These are phyloP conservation scores for Colletotrichum endophyticum DNA, from an alignment of 2,329 filamentous ascomycete genomes.

Conservation along the genomic window DNA sequence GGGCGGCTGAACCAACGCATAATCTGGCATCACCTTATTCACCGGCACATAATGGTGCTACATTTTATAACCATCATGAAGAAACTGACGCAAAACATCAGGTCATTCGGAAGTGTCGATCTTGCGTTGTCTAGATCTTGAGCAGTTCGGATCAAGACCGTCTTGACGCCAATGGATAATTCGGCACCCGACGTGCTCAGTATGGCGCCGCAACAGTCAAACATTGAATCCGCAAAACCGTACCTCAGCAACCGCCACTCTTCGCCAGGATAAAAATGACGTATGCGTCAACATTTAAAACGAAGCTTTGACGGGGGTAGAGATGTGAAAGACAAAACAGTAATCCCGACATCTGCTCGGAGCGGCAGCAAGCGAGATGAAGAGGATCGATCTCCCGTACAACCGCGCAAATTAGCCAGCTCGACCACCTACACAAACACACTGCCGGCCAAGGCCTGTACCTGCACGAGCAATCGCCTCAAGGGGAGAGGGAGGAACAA, in stretches of 20 bases:
- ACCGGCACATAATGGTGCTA: background rate
- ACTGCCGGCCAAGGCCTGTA: background rate
- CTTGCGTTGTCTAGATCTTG: background rate
- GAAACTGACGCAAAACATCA: background rate
- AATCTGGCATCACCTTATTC: background rate
- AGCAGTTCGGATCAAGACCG: background rate
- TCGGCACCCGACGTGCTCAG: background rate
- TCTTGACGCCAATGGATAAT: background rate
- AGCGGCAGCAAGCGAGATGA: background rate
- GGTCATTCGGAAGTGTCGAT: background rate
- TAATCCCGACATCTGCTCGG: background rate
- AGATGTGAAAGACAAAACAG: background rate
- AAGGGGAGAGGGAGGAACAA: too few relatives aligned
- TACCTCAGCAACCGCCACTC: background rate
- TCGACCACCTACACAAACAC: background rate
- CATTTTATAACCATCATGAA: background rate
- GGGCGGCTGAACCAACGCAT: background rate
- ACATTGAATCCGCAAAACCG: background rate
- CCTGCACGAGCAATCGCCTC: background rate
- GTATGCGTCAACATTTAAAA: background rate
- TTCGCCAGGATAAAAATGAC: background rate
- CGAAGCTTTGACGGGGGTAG: background rate
- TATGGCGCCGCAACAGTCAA: background rate
- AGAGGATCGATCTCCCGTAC: background rate
- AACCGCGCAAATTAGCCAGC: background rate